These are phyloP conservation scores for Boletus subparvulus DNA, from an alignment of 768 basidiomycete genomes.

Conservation along the genomic window DNA sequence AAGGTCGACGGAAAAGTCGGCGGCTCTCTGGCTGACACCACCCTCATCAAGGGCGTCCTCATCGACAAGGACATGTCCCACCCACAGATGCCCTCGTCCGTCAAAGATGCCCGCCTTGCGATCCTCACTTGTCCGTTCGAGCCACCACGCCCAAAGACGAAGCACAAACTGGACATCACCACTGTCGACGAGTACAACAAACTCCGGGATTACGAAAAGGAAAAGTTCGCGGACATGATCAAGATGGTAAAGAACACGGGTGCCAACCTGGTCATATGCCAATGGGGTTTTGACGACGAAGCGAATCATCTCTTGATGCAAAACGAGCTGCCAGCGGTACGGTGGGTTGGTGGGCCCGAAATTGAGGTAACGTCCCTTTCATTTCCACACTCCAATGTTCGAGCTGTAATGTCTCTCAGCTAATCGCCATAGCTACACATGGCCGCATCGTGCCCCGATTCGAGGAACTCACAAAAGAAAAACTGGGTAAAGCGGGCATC, in stretches of 20 bases:
- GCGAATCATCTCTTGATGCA: constrained; percentile 98
- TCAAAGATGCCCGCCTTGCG: constrained; percentile 88
- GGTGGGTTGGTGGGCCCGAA: constrained; percentile 99
- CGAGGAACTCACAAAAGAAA: constrained; percentile 88
- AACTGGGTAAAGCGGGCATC: constrained; percentile 90
- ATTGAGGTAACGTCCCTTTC: constrained; percentile 68
- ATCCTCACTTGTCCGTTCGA: constrained; percentile 99
- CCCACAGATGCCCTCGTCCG: constrained; percentile 90
- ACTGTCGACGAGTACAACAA: constrained; percentile 96
- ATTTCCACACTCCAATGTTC: background rate
- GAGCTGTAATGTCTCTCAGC: constrained; percentile 40
- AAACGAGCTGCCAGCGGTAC: constrained; percentile 93
- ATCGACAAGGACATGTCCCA: constrained; percentile 99
- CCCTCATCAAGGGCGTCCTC: constrained; percentile 94
- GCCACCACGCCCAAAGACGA: constrained; percentile 98
- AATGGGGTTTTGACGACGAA: constrained; percentile 99
- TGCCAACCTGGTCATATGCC: constrained; percentile 97
- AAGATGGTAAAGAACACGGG: constrained; percentile 93
- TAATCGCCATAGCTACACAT: constrained; percentile 97
- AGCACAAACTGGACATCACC: constrained; percentile 97
- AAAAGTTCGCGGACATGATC: constrained; percentile 98
- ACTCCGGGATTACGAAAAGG: constrained; percentile 90
- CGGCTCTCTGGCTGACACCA: constrained; percentile 92
- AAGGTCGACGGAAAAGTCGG: constrained; percentile 99
- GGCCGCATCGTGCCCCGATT: constrained; percentile 98